Evolutionary conservation across 2,329 filamentous ascomycete species (phyloP), one percentile per base, ranked within the genome.

Genomic region (Trichoderma polysporum): DNA sequence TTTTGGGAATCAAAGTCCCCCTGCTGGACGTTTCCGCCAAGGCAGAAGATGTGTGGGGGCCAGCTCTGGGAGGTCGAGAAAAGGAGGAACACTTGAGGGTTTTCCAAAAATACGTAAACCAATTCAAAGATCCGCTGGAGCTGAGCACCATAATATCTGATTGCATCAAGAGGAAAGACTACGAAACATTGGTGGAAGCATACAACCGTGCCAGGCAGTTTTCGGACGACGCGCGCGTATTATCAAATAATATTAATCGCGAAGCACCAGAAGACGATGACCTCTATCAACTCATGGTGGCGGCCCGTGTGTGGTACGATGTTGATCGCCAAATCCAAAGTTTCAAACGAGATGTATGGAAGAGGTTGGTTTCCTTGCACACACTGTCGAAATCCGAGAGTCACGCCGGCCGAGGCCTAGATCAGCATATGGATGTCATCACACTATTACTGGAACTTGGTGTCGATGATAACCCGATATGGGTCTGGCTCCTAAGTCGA

Each of bases 41-140:
- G 78, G 95, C 94, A 0, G 93, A 98, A 77, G 95, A 99, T 74
- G 91, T 99, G 9, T 99, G 96, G 94, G 95, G 95, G 0, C 95
- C 95, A 2, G 94, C 95, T 1, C 79, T 99, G 41, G 93, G 93
- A 57, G 95, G 95, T 3, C 88, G 92, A 31, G 94, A 98, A 73
- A 93, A 94, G 75, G 95, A 98, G 74, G 91, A 94, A 75, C 90
- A 90, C 69, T 83, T 99, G 65, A 96, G 94, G 77, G 85, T 87
- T 0, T 88, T 97, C 9, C 84, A 93, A 25, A 85, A 86, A 9
- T 89, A 90, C 15, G 84, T 99, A 56, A 91, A 95, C 69, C 88
- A 88, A 69, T 91, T 95, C 76, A 90, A 89, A 68, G 90, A 91
- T 37, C 88, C 95, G 57, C 91, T 97, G 70, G 93, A 96, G 73